Base-by-base conservation (phyloP, 352 stramenopile genomes). In the Sclerospora graminicola region DNA sequence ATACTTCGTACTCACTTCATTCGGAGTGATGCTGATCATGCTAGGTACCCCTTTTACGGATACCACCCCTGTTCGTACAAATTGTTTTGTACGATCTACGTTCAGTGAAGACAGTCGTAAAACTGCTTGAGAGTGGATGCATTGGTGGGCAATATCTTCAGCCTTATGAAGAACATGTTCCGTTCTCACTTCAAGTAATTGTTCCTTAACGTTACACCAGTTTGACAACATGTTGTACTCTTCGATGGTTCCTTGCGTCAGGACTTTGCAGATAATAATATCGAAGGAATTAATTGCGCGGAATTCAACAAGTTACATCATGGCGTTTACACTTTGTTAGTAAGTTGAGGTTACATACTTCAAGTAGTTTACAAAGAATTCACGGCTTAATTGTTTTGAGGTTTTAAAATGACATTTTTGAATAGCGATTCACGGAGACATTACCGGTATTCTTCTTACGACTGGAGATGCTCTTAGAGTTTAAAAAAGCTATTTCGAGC, bases 261-360 rank as follows among this genome's bases (percentile, higher is more conserved):
- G 74, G 65, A 89, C 4, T 95, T 95, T 65, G 81, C 84, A 1
- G 86, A 96, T 53, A 92, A 95, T 62, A 88, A 90, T 28, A 92
- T 96, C 23, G 84, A 94, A 69, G 86, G 86, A n/a, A 95, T 95
- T 80, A 94, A 88, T 51, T 64, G 67, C 8, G 50, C 94, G 15
- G 68, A 77, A 40, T 53, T 95, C 11, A 60, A 61, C 16, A 73
- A 89, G n/a, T n/a, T n/a, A n/a, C n/a, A n/a, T n/a, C n/a, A n/a
- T n/a, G n/a, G n/a, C n/a, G n/a, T n/a, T n/a, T n/a, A n/a, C n/a
- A n/a, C n/a, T n/a, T n/a, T n/a, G n/a, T n/a, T n/a, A n/a, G n/a
- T n/a, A n/a, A n/a, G n/a, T n/a, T n/a, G n/a, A n/a, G n/a, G n/a
- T n/a, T n/a, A n/a, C n/a, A n/a, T n/a, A n/a, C n/a, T n/a, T n/a